Evolutionary conservation across 257 asterid species (phyloP).

Genomic region (Sherardia arvensis): DNA sequence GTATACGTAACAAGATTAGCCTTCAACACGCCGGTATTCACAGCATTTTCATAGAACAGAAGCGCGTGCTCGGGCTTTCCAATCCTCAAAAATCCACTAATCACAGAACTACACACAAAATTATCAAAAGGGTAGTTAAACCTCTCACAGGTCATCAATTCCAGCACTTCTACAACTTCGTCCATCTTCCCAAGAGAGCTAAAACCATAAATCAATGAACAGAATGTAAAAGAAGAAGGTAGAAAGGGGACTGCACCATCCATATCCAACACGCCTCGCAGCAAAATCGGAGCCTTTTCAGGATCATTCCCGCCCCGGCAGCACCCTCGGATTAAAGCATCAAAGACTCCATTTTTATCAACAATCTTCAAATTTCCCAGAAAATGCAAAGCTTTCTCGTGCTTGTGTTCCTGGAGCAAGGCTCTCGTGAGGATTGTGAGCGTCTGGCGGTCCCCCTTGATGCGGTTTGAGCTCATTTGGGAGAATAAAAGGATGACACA

Average conservation of each 20-base stretch:
- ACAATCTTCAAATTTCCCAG: slow-evolving; percentile 26
- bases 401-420: slow-evolving; percentile 34
- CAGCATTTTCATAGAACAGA: slow-evolving; percentile 60
- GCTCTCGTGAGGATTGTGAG: slow-evolving; percentile 36
- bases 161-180: slow-evolving; percentile 52
- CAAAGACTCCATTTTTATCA: slow-evolving; percentile 33
- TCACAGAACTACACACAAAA: slow-evolving; percentile 65
- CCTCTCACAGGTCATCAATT: slow-evolving; percentile 44
- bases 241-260: slow-evolving; percentile 39
- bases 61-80: slow-evolving; percentile 70
- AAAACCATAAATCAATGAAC: slow-evolving; percentile 37
- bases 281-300: slow-evolving; percentile 37
- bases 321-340: slow-evolving; percentile 47
- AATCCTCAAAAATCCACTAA: slow-evolving; percentile 57
- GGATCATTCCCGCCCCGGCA: slow-evolving; percentile 41
- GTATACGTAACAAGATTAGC: slow-evolving; percentile 57
- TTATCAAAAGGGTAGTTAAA: slow-evolving; percentile 50
- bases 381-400: slow-evolving; percentile 45
- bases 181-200: slow-evolving; percentile 50
- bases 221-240: slow-evolving; percentile 63
- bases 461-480: slow-evolving; percentile 45
- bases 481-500: slow-evolving; percentile 35
- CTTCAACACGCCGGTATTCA: slow-evolving; percentile 37
- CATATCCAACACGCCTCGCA: slow-evolving; percentile 30
- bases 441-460: slow-evolving; percentile 32